These are phyloP conservation scores for Tylopilus plumbeoviolaceoides DNA, from an alignment of 768 basidiomycete species.

Conservation along the genomic window DNA sequence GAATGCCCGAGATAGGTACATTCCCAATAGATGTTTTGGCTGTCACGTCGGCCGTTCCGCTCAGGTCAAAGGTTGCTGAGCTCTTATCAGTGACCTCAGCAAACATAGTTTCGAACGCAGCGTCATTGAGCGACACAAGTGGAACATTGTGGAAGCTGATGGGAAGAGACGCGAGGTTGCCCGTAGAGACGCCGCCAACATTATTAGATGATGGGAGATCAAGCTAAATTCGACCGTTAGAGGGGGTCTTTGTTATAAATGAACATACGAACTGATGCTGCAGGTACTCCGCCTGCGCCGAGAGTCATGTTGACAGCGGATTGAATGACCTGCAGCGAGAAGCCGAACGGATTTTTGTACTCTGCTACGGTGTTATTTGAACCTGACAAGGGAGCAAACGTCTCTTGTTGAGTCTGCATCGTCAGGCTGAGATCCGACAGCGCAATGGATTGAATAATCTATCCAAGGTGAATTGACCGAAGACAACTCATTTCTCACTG, in stretches of 20 bases:
- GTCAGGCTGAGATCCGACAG: constrained; percentile 54
- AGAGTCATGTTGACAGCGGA: constrained; percentile 54
- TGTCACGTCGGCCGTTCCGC: constrained; percentile 54
- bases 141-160: constrained; percentile 55
- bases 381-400: constrained; percentile 57
- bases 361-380: constrained; percentile 51
- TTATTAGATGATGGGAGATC: constrained; percentile 45
- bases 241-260: background rate
- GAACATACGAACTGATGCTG: constrained; percentile 44
- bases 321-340: constrained; percentile 61
- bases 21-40: constrained; percentile 63
- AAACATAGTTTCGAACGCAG: constrained; percentile 54
- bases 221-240: constrained; percentile 35
- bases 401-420: constrained; percentile 48
- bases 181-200: constrained; percentile 64
- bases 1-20: constrained; percentile 60
- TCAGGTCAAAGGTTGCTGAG: constrained; percentile 44
- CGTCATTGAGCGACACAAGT: constrained; percentile 52
- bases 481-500: background rate
- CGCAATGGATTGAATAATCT: constrained; percentile 63
- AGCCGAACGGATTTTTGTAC: constrained; percentile 76
- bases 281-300: constrained; percentile 41
- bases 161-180: constrained; percentile 56
- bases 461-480: background rate
- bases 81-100: constrained; percentile 51